Base-by-base conservation (phyloP, 2,329 filamentous ascomycete species). In the Colletotrichum caudatum region DNA sequence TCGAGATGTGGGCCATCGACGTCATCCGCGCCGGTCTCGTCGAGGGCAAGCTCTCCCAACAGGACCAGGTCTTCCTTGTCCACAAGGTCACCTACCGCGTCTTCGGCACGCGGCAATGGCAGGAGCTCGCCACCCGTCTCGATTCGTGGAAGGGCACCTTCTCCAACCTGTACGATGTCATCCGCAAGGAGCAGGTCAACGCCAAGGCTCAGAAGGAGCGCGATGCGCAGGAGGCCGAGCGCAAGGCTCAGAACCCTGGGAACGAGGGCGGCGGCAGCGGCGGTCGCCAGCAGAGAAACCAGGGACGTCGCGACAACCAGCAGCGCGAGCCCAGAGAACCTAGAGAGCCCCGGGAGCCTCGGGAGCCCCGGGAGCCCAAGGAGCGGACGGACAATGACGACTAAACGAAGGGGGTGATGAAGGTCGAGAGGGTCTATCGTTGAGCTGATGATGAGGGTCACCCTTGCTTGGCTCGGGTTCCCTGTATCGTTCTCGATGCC, bases 1-100 rank as follows among this genome's bases (percentile, higher is more conserved):
- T 98, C 53, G 96, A 99, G 88, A 93, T 95, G 88, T 99, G 96
- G 96, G 94, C 97, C 76, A 99, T 99, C 78, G 96, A 99, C 81
- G 95, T 97, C 76, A 98, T 99, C 84, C 94, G 96, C 76, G 94
- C 95, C 59, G 94, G 95, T 44, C 90, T 99, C 48, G 94, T 99
- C 64, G 96, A 99, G 86, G 96, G 96, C 80, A 97, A 97, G 85
- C 90, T 99, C 76, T 96, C 93, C 71, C 96, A 99, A 85, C 89
- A 95, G 81, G 94, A 94, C 81, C 90, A 94, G 81, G 93, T 95
- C 74, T 98, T 99, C 88, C 88, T 98, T 65, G 94, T 99, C 74
- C 96, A 99, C 87, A 91, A 96, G 81, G 94, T 94, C 78, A 97
- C 94, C 72, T 98, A 98, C 88, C 92, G 96, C 74, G 95, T 98